These are phyloP conservation scores for Colletotrichum orchidophilum DNA, from an alignment of 2,329 filamentous ascomycete species.

Conservation along the genomic window DNA sequence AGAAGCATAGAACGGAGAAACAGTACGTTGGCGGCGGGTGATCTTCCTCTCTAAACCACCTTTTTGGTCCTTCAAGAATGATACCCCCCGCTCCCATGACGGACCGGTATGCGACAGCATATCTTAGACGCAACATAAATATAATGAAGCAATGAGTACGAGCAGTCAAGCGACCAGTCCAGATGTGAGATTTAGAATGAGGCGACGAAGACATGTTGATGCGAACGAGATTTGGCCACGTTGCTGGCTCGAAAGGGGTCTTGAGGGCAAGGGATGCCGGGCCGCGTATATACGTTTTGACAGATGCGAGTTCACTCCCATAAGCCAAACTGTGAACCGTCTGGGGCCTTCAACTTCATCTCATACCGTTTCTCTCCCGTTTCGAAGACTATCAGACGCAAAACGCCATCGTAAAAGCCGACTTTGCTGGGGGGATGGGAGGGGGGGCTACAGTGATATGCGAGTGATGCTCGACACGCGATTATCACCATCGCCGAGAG, in stretches of 20 bases:
- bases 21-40: background rate
- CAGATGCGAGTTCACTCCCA: background rate
- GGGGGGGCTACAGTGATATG: background rate
- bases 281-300: background rate
- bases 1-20: background rate
- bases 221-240: background rate
- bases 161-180: background rate
- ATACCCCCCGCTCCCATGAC: constrained; percentile 29
- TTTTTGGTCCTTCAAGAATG: constrained; percentile 26
- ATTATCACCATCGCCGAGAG: background rate
- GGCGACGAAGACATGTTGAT: background rate
- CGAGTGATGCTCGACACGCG: background rate
- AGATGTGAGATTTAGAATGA: background rate
- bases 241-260: background rate
- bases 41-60: background rate
- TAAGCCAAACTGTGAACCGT: background rate
- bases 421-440: background rate
- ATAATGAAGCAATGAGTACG: constrained; percentile 31
- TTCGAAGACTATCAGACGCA: background rate
- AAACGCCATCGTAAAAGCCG: background rate
- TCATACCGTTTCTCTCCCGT: no score
- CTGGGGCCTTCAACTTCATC: background rate
- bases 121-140: constrained; percentile 28
- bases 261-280: background rate
- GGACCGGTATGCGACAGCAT: constrained; percentile 28